Evolutionary conservation across 1,284 basidiomycete species (phyloP).

Genomic region (Bondarzewia mesenterica): DNA sequence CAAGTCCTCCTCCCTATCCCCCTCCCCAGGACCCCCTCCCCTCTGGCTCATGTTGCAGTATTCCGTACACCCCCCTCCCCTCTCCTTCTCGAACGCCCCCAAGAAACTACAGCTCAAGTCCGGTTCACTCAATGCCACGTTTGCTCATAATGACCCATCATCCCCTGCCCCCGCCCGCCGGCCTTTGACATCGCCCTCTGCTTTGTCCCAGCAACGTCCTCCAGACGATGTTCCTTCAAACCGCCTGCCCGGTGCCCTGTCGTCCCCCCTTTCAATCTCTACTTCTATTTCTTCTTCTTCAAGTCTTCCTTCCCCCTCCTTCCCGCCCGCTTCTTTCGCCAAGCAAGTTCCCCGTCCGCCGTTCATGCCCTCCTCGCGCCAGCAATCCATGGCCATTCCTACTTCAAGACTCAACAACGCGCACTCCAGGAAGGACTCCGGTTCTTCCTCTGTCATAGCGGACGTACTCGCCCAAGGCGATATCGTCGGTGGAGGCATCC

Average conservation of each 20-base stretch:
- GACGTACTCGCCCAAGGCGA: slow-evolving; percentile 68
- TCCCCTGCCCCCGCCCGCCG: slow-evolving; percentile 18
- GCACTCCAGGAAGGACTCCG: slow-evolving; percentile 24
- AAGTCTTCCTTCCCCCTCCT: slow-evolving; percentile 15
- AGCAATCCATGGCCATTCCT: slow-evolving; percentile 18
- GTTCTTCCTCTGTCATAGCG: slow-evolving; percentile 40
- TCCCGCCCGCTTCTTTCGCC: slow-evolving; percentile 13
- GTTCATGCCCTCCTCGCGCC: slow-evolving; percentile 3
- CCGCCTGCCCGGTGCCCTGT: slow-evolving; percentile 9
- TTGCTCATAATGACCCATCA: slow-evolving; percentile 19
- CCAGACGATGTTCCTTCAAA: slow-evolving; percentile 17
- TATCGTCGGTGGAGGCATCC: slow-evolving; percentile 55
- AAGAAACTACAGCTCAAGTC: slow-evolving; percentile 13
- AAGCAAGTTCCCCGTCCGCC: slow-evolving; percentile 9
- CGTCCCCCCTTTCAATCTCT: slow-evolving; percentile 20
- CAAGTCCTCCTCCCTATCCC: slow-evolving; percentile 12
- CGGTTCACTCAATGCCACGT: slow-evolving; percentile 14
- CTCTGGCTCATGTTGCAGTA: slow-evolving; percentile 59
- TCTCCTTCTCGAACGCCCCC: slow-evolving; percentile 29
- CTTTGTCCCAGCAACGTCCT: slow-evolving; percentile 17
- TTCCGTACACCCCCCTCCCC: slow-evolving; percentile 45
- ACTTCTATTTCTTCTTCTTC: slow-evolving; percentile 14
- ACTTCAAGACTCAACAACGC: slow-evolving; percentile 16
- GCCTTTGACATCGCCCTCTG: slow-evolving; percentile 19
- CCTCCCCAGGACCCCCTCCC: too few relatives aligned